Evolutionary conservation across 257 asterid species (phyloP).

Genomic region (Nicotiana benthamiana): DNA sequence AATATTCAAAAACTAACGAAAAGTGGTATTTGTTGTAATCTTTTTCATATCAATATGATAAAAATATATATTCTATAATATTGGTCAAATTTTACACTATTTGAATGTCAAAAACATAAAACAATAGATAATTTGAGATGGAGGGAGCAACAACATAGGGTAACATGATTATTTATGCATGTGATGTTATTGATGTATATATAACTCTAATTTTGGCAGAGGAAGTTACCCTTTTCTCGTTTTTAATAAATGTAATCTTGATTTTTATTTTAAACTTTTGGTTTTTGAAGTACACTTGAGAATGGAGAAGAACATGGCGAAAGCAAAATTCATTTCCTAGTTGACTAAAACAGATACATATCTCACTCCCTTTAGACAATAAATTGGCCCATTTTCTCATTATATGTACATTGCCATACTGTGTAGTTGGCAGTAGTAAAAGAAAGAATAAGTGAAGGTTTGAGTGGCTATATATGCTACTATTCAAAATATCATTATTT

Average conservation of each 20-base stretch:
- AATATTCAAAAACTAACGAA: too few species aligned
- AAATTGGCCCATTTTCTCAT: not conserved
- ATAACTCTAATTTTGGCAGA: not conserved
- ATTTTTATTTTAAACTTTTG: not conserved
- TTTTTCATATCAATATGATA: too few species aligned
- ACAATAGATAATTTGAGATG: too few species aligned
- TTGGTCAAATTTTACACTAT: too few species aligned
- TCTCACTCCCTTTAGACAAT: not conserved
- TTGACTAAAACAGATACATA: conserved; percentile 4
- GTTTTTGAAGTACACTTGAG: conserved; percentile 4
- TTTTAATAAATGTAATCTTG: not conserved
- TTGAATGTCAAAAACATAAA: too few species aligned
- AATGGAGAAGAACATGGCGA: not conserved
- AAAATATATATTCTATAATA: too few species aligned
- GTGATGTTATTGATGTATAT: not conserved
- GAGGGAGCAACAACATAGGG: not conserved
- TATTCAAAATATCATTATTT: conserved; percentile 8
- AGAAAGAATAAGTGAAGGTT: conserved; percentile 6
- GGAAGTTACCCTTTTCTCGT: not conserved
- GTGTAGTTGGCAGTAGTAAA: conserved; percentile 7
- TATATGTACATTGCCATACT: not conserved
- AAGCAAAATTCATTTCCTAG: not conserved
- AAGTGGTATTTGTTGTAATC: too few species aligned
- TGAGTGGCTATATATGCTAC: conserved; percentile 4
- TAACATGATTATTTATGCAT: not conserved